phyloP scores from a whole-genome alignment of 2,329 filamentous ascomycete genomes.

The Xylaria sp. region DNA sequence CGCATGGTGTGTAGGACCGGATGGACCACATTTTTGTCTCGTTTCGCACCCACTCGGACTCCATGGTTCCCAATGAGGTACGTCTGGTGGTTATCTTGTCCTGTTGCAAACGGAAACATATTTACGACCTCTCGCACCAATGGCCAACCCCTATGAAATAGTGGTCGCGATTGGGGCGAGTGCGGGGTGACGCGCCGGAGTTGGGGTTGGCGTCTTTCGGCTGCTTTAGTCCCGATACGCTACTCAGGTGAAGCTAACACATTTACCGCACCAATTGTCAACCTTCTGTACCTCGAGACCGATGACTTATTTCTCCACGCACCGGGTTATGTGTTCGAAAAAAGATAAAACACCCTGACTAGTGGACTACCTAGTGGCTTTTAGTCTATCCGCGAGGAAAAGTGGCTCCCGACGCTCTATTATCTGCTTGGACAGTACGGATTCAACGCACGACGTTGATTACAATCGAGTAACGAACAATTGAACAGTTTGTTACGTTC shows the following conservation, averaged over 20 bases:
- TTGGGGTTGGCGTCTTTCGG: slow-evolving; percentile 24
- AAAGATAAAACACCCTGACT: too few relatives aligned
- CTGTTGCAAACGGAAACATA: slow-evolving; percentile 10
- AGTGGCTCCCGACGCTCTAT: neutral
- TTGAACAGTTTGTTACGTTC: too few relatives aligned
- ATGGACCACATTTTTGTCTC: slow-evolving; percentile 8
- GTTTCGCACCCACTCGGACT: slow-evolving; percentile 12
- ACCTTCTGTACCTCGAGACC: neutral
- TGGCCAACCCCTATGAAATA: neutral
- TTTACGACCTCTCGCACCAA: slow-evolving; percentile 19
- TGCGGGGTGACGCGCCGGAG: slow-evolving; percentile 26
- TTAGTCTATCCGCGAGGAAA: slow-evolving; percentile 11
- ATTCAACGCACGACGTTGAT: too few relatives aligned
- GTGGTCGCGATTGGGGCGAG: slow-evolving; percentile 24
- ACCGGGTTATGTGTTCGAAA: slow-evolving; percentile 1
- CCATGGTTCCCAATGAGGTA: slow-evolving; percentile 7
- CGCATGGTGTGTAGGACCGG: slow-evolving; percentile 2
- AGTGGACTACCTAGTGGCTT: neutral
- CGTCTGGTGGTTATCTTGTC: slow-evolving; percentile 1
- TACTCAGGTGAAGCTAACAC: slow-evolving; percentile 4
- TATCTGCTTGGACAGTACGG: too few relatives aligned
- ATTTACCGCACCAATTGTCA: slow-evolving; percentile 32
- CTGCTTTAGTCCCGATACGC: slow-evolving; percentile 29
- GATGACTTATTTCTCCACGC: slow-evolving; percentile 7
- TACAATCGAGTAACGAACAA: too few relatives aligned